Evolutionary conservation across 148 eudicot genomes (phyloP), one percentile per base, ranked within the genome.

Genomic region (Heliamphora exappendiculata): DNA sequence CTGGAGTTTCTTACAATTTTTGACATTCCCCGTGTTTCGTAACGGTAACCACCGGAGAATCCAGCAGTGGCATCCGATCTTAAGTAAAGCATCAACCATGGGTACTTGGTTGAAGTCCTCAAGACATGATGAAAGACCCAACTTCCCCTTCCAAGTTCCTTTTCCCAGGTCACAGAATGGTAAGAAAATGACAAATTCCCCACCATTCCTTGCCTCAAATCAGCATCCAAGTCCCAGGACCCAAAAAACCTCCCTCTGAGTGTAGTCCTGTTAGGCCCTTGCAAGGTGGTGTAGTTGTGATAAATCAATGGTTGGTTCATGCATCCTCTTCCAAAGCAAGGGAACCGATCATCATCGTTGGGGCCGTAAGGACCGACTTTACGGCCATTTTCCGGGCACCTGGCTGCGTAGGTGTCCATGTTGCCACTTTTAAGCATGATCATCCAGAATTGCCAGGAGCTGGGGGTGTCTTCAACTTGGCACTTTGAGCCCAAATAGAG

Each of bases 381-480:
- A 7, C 59, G 45, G 2, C 89, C 89, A n/a, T 84, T 68, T 44
- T 75, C 59, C 0, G 89, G 87, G 75, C 89, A 86, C 12, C 55
- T 34, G 37, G 76, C 81, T 7, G 86, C 76, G 8, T 33, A 45
- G 1, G 91, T 82, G 72, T 88, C 91, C 50, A 74, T 37, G 75
- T 88, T 88, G 11, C 91, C 91, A 53, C 77, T 86, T 59, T 86
- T 88, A 2, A 88, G 84, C 87, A 86, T 88, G 62, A 88, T 81
- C 89, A 88, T 88, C 89, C 91, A 88, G 28, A 88, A 88, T 2
- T 86, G 86, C 88, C 89, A 88, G 63, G 87, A 82, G 6, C 75
- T 83, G 7, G 83, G 86, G 39, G 60, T 77, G 81, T 87, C 88
- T 50, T 75, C 34, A 2, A 87, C 86, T 75, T 81, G 58, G 66